Conservation (phyloP, 1,284 basidiomycete genomes). For the Thelephora terrestris region DNA sequence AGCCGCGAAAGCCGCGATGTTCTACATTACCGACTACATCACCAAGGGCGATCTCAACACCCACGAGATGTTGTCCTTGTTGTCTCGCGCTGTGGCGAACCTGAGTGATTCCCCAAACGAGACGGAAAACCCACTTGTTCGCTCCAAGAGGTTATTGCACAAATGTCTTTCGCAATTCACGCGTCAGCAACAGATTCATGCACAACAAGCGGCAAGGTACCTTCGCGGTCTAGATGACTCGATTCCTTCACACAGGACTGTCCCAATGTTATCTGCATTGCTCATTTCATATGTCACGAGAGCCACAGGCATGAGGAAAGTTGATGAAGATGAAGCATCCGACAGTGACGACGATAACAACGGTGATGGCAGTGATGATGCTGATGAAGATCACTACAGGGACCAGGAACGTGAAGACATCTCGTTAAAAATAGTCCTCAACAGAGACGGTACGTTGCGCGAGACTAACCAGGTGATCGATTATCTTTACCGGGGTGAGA, state of each 20-base stretch:
- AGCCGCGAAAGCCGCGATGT: constrained; percentile 9
- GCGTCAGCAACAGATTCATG: constrained; percentile 11
- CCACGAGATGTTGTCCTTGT: constrained; percentile 3
- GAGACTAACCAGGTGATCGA: not conserved
- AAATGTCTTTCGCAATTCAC: constrained; percentile 10
- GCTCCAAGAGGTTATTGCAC: constrained; percentile 7
- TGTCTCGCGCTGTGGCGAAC: constrained; percentile 2
- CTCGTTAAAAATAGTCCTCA: too few relatives aligned
- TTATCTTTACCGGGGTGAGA: constrained; percentile 1
- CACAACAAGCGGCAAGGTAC: constrained; percentile 12
- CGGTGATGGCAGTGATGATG: not conserved
- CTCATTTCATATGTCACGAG: too few relatives aligned
- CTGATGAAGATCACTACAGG: not conserved
- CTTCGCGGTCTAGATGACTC: constrained; percentile 7
- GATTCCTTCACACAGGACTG: constrained; percentile 9
- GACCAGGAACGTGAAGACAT: not conserved
- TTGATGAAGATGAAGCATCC: too few relatives aligned
- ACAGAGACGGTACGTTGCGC: not conserved
- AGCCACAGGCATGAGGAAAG: too few relatives aligned
- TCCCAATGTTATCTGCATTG: constrained; percentile 9
- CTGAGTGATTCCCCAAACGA: not conserved
- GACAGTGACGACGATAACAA: too few relatives aligned
- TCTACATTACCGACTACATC: constrained; percentile 12
- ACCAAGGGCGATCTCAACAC: constrained; percentile 9
- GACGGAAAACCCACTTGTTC: not conserved